Percentiles rank a stretch among this genome's conserved stretches.
These are phyloP conservation scores for Larix sibirica DNA, from an alignment of 83 land plant genomes.

Conservation along the genomic window DNA sequence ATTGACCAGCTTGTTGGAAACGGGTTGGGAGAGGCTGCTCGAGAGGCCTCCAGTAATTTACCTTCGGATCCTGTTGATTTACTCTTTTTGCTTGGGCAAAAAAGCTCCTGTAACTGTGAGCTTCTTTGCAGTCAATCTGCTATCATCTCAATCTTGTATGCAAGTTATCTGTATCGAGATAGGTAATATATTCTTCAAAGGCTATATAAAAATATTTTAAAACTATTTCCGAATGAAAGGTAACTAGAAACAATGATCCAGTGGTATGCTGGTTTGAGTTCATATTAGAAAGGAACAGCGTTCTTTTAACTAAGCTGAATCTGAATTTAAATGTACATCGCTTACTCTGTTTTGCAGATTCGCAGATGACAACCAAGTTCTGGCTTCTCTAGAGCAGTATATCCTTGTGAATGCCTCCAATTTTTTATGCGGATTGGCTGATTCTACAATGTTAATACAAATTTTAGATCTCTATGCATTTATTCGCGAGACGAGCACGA, in stretches of 20 bases:
- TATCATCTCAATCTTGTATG: conserved; percentile 41
- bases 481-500: conserved; percentile 22
- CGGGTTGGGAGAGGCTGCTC: conserved; percentile 44
- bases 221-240: neutral
- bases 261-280: neutral
- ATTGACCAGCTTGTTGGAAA: conserved; percentile 48
- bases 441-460: conserved; percentile 19
- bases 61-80: conserved; percentile 67
- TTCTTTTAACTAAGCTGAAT: neutral
- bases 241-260: neutral
- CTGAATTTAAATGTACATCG: neutral
- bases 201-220: neutral
- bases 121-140: conserved; percentile 52
- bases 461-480: conserved; percentile 50
- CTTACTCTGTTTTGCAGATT: conserved; percentile 30
- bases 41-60: conserved; percentile 41
- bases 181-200: conserved; percentile 32
- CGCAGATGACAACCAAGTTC: conserved; percentile 55
- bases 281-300: too few relatives aligned
- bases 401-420: conserved; percentile 46
- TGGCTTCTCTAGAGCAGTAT: conserved; percentile 67
- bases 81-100: conserved; percentile 57
- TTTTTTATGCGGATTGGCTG: conserved; percentile 15
- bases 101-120: conserved; percentile 22
- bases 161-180: conserved; percentile 47